These are phyloP conservation scores for Talaromyces sp. DNA, from an alignment of 2,329 filamentous ascomycete species.

Conservation along the genomic window DNA sequence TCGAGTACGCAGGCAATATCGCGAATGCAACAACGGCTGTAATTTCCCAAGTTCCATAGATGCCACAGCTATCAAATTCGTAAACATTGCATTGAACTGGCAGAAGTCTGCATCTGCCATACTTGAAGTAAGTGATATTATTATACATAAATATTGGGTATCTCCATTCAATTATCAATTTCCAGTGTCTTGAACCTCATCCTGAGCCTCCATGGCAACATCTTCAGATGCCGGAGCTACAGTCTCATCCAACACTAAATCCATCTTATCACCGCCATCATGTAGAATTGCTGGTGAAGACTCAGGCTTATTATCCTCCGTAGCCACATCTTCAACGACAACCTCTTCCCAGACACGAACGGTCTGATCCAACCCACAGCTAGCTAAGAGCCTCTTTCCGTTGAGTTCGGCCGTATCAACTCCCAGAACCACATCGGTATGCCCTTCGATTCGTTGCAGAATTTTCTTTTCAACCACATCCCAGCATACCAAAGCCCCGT, in stretches of 20 bases:
- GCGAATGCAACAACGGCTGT: too few species aligned
- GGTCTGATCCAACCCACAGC: constrained; percentile 60
- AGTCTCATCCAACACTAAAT: neutral
- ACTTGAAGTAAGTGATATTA: neutral
- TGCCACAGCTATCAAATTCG: too few species aligned
- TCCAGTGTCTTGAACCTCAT: neutral
- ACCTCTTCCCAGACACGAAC: constrained; percentile 59
- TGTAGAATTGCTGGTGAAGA: neutral
- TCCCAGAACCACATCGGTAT: constrained; percentile 57
- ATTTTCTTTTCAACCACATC: constrained; percentile 82
- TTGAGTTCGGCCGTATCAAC: constrained; percentile 58
- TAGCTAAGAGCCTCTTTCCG: constrained; percentile 52
- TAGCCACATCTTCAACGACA: neutral
- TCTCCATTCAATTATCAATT: neutral
- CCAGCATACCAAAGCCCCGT: constrained; percentile 82
- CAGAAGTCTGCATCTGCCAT: neutral
- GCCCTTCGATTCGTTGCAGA: constrained; percentile 62
- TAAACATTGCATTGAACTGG: neutral
- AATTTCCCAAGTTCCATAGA: too few species aligned
- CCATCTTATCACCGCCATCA: constrained; percentile 7
- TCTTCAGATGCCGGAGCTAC: neutral
- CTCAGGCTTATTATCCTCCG: constrained; percentile 14
- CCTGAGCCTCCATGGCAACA: constrained; percentile 3
- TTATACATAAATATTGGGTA: neutral
- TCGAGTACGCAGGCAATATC: too few species aligned